Percentiles rank a stretch among this genome's conserved stretches.
These are phyloP conservation scores for Chrysochromulina parva DNA, from an alignment of 78 protist species.

Conservation along the genomic window DNA sequence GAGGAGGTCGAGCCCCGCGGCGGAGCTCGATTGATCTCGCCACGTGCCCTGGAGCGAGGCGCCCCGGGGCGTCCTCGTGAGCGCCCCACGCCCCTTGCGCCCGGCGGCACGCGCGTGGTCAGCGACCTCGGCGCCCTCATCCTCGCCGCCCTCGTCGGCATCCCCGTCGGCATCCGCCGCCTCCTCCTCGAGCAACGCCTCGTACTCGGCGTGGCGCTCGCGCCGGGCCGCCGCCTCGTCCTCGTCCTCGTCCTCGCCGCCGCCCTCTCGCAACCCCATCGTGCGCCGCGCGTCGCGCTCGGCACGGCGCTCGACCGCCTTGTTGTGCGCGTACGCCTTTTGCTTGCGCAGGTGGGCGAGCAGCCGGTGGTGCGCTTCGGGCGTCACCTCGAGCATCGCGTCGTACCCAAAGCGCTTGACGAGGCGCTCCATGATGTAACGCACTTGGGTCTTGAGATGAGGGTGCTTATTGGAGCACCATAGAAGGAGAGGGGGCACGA, in stretches of 20 bases:
- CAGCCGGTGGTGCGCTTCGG: neutral
- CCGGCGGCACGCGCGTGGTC: neutral
- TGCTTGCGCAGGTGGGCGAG: conserved; percentile 14
- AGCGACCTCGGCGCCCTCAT: neutral
- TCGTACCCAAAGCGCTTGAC: neutral
- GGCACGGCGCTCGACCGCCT: neutral
- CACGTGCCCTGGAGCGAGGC: neutral
- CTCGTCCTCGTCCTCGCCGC: neutral
- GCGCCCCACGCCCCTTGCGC: neutral
- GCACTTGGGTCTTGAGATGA: conserved; percentile 11
- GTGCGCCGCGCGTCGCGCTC: neutral
- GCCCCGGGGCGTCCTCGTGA: too few relatives aligned
- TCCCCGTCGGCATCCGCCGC: neutral
- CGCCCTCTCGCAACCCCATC: neutral
- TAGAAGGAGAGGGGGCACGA: neutral
- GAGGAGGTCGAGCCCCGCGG: neutral
- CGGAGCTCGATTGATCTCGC: neutral
- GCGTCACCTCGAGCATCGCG: neutral
- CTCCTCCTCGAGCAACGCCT: neutral
- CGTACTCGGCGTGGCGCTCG: neutral
- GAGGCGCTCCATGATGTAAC: conserved; percentile 8
- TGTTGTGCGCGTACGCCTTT: neutral
- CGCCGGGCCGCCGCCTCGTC: neutral
- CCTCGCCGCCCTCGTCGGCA: neutral
- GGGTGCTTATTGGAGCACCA: conserved; percentile 23